Base-by-base conservation (phyloP, 2,329 filamentous ascomycete species). In the Rutstroemia sp. region DNA sequence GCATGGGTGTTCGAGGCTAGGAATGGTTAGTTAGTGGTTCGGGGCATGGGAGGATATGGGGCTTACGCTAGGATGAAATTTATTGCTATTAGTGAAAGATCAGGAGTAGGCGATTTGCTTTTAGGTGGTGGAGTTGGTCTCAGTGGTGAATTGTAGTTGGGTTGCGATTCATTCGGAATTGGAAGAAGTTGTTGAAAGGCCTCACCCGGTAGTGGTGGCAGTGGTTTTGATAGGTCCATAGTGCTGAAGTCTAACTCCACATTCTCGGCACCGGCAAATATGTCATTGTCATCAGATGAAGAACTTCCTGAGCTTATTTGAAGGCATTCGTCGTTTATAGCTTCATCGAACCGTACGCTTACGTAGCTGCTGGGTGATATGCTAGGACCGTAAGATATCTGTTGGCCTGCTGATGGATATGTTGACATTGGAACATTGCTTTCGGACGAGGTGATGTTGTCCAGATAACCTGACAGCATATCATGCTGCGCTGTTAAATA, bases 11-110 rank as follows among this genome's bases (percentile, higher is more conserved):
- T 55, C 52, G 37, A 55, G 52, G 14, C 52, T 49, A 12, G 58
- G 30, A 2, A 41, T 21, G 9, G 8, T 51, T n/a, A 37, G 27
- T 42, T 6, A 12, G 10, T 30, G 37, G 3, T 42, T 19, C 5
- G 6, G 6, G 38, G 4, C 19, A 19, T n/a, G 37, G 16, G 21
- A n/a, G 10, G 16, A 55, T 23, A 23, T n/a, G 9, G 12, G 14
- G 61, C 63, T 47, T 54, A 66, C 65, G 66, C 64, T 14, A 68
- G 63, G 30, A 67, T 66, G 48, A 68, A 67, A 30, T 66, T 68
- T 18, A 68, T 62, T 19, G 65, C 66, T n/a, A 65, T 39, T 2
- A 60, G 60, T 18, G 59, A 56, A 27, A 62, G 18, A 42, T 62
- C 59, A 34, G 27, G n/a, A 30, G 16, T 23, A 42, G 41, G 18